These are phyloP conservation scores for Fusarium udum DNA, from an alignment of 2,329 filamentous ascomycete genomes.

Conservation along the genomic window DNA sequence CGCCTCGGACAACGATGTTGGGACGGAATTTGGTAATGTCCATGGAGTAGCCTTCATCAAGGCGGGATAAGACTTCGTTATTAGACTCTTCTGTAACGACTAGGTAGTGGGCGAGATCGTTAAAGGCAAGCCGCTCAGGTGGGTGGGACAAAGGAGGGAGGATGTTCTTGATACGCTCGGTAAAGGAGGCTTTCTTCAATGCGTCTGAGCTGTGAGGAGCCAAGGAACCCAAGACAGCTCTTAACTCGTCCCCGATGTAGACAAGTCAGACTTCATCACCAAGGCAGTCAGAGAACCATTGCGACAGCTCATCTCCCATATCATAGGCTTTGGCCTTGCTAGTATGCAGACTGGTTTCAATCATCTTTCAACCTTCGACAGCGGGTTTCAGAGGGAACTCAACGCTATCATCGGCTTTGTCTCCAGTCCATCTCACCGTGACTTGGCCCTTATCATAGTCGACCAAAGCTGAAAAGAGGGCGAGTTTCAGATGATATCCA, in stretches of 20 bases:
- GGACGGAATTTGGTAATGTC: constrained; percentile 41
- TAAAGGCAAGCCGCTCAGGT: constrained; percentile 26
- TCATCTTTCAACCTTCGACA: background rate
- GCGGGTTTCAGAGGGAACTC: constrained; percentile 28
- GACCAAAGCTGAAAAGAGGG: constrained; percentile 21
- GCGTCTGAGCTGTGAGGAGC: constrained; percentile 36
- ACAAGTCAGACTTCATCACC: constrained; percentile 25
- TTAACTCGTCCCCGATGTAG: constrained; percentile 36
- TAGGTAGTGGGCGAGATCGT: constrained; percentile 37
- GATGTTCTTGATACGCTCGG: background rate
- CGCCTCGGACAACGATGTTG: constrained; percentile 37
- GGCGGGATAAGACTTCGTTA: constrained; percentile 24
- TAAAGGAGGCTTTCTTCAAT: constrained; percentile 9
- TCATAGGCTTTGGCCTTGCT: constrained; percentile 35
- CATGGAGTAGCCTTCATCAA: constrained; percentile 21
- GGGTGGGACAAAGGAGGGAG: constrained; percentile 21
- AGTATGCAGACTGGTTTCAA: constrained; percentile 26
- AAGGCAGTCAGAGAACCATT: constrained; percentile 36
- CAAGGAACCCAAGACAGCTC: constrained; percentile 35
- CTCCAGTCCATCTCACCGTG: background rate
- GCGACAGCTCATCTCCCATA: constrained; percentile 30
- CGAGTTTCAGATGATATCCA: constrained; percentile 34
- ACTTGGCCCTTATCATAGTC: background rate
- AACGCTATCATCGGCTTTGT: background rate
- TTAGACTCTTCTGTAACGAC: constrained; percentile 42